Conservation (phyloP, 805 yeast genomes). For the Torulaspora maleeae region DNA sequence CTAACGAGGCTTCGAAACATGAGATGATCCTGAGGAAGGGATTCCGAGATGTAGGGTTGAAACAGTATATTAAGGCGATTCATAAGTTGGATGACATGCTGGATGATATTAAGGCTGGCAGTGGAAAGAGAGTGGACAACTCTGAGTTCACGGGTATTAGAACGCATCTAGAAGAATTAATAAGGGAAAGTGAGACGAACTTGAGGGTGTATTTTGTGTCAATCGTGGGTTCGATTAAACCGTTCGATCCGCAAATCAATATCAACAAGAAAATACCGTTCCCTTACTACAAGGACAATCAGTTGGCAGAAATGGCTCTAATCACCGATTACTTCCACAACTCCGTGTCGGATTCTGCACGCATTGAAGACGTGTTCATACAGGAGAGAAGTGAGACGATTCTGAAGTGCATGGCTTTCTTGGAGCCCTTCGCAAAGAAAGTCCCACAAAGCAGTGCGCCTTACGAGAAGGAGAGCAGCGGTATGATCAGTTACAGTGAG, state of each 20-base stretch:
- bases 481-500: constrained; percentile 50
- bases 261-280: constrained; percentile 40
- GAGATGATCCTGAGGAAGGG: constrained; percentile 36
- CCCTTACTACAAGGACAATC: constrained; percentile 38
- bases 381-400: constrained; percentile 43
- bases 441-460: constrained; percentile 41
- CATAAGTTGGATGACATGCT: constrained; percentile 45
- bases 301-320: constrained; percentile 37
- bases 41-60: constrained; percentile 32
- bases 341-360: constrained; percentile 30
- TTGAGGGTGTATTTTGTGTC: constrained; percentile 47
- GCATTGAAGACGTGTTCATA: constrained; percentile 37
- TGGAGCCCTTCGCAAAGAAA: constrained; percentile 46
- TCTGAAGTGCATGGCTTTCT: constrained; percentile 40
- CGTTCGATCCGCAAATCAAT: constrained; percentile 44
- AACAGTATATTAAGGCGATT: constrained; percentile 39
- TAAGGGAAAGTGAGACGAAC: constrained; percentile 53
- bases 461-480: constrained; percentile 58
- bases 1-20: constrained; percentile 42
- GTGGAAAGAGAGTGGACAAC: constrained; percentile 19
- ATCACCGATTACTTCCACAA: constrained; percentile 46
- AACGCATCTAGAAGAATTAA: constrained; percentile 52
- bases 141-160: constrained; percentile 62
- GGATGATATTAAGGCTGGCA: constrained; percentile 39
- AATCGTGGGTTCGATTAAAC: constrained; percentile 40